Evolutionary conservation across 805 yeast genomes (phyloP), one percentile per base, ranked within the genome.

Genomic region (Brettanomyces custersianus): DNA sequence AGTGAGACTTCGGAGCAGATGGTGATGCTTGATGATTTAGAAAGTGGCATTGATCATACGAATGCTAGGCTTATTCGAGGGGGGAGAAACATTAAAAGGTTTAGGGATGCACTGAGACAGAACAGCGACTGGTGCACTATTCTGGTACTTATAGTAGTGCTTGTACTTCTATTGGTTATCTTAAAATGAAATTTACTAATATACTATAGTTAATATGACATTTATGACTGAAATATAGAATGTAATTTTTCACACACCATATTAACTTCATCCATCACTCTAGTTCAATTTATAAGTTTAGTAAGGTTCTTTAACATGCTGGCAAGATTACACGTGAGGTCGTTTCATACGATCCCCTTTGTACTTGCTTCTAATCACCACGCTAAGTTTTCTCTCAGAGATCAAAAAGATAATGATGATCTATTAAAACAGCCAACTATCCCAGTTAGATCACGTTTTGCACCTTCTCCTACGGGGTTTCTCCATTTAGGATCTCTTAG

Each of bases 381-480:
- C 17, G 25, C 43, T 17, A 45, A 37, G 30, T 47, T 47, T 33
- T 33, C 47, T 5, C 35, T 47, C 17, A 31, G 44, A 20, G 38
- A 38, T 16, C 20, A n/a, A 12, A 21, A 20, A 10, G 21, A 34
- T 13, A 30, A 19, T 30, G 16, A 18, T 17, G 28, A 22, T 22
- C 9, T 22, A 6, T 17, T 33, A 8, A 15, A 24, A 7, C 44
- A 67, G 31, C 74, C 77, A 12, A 22, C 34, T 1, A 44, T 39
- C 1, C 86, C 92, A 0, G 94, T 77, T 0, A 59, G 96, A 44
- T 84, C 97, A 1, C 62, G 99, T 44, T 92, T 92, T 59, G 99
- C 99, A 0, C 98, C 99, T 0, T 87, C 96, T 2, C 99, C 99
- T 1, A 92, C 99, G 0, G 99, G 99, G 0, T 74, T 74, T 42